These are phyloP conservation scores for Melocanna baccifera DNA, from an alignment of 176 grass and related monocot species.

Conservation along the genomic window DNA sequence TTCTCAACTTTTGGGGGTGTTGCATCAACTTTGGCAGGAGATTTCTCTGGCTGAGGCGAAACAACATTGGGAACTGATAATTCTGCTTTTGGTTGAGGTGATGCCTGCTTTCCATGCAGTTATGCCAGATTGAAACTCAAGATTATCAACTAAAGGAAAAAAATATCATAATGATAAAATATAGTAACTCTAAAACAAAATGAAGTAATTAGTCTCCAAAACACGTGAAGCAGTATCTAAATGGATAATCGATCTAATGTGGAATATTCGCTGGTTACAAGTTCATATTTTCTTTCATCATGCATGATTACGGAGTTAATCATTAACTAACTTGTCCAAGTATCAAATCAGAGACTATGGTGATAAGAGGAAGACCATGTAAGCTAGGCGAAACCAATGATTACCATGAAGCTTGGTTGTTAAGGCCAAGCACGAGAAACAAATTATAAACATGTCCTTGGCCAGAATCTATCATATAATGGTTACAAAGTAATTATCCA, in stretches of 20 bases:
- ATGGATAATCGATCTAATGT: constrained; percentile 2
- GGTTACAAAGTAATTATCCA: background rate
- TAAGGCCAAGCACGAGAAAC: constrained; percentile 12
- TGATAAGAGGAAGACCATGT: background rate
- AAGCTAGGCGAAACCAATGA: constrained; percentile 1
- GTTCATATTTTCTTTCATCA: background rate
- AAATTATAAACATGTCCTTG: background rate
- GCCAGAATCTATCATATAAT: constrained; percentile 8
- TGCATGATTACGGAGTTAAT: background rate
- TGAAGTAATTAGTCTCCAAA: background rate
- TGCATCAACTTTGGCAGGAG: constrained; percentile 43
- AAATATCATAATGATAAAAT: background rate
- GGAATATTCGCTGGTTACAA: background rate
- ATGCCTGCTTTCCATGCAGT: constrained; percentile 45
- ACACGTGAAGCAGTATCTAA: background rate
- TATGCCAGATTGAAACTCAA: constrained; percentile 27
- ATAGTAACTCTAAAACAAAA: background rate
- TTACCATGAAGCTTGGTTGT: background rate
- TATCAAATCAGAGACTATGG: background rate
- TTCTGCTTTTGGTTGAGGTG: constrained; percentile 55
- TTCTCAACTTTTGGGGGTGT: constrained; percentile 46
- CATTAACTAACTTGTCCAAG: background rate
- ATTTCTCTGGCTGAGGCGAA: constrained; percentile 49
- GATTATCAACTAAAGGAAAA: constrained; percentile 5
- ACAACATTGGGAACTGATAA: constrained; percentile 51